Percentiles rank a stretch among this genome's conserved stretches.
phyloP scores from a whole-genome alignment of 176 grass and related monocot genomes.

The Poa annua region DNA sequence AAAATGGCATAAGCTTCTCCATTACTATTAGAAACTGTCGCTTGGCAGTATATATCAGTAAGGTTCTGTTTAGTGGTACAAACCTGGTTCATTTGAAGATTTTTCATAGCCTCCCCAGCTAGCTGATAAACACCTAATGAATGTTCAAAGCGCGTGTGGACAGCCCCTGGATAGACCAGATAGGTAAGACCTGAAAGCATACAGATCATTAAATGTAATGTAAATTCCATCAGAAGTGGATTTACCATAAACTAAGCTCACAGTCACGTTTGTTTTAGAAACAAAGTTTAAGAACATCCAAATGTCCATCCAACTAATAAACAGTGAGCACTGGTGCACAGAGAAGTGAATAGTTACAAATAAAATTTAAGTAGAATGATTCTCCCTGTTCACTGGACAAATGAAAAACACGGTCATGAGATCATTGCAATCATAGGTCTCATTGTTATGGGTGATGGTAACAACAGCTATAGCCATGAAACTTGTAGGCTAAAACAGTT shows the following conservation, averaged over 20 bases:
- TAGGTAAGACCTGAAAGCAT: slow-evolving; percentile 79
- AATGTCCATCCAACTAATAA: slow-evolving; percentile 1
- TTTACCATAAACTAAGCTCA: background rate
- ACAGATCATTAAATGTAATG: background rate
- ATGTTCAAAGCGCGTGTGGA: slow-evolving; percentile 93
- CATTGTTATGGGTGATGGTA: background rate
- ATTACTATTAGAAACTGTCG: slow-evolving; percentile 6
- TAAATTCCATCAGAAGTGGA: slow-evolving; percentile 4
- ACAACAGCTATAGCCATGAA: background rate
- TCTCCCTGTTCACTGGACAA: background rate
- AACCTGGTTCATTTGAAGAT: slow-evolving; percentile 71
- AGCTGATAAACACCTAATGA: slow-evolving; percentile 87
- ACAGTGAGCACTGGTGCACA: background rate
- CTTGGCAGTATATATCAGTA: slow-evolving; percentile 21
- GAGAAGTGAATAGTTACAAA: background rate
- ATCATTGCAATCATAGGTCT: background rate
- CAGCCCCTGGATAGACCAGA: slow-evolving; percentile 87
- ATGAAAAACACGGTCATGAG: background rate
- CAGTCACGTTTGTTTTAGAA: background rate
- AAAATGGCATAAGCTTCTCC: slow-evolving; percentile 15
- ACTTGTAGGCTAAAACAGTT: background rate
- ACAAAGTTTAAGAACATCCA: background rate
- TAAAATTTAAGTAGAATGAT: background rate
- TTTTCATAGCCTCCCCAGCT: slow-evolving; percentile 64
- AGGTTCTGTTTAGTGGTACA: slow-evolving; percentile 16